Evolutionary conservation across 257 asterid genomes (phyloP).

Genomic region (Salvia miltiorrhiza): DNA sequence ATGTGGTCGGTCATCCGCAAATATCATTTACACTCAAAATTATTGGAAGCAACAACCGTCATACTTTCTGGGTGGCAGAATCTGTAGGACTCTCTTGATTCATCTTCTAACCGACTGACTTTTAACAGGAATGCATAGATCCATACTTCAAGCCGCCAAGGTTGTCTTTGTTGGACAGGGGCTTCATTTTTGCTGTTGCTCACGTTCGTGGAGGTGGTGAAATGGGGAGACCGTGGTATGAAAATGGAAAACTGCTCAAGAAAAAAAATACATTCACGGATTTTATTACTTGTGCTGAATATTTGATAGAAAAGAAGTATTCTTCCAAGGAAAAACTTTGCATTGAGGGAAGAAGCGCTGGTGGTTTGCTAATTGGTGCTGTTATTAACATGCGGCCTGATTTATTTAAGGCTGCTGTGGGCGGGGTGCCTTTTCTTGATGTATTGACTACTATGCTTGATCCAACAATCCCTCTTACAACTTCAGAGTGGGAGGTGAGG

Average conservation of each 20-base stretch:
- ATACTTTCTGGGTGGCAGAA: conserved; percentile 1
- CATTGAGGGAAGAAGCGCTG: conserved; percentile 95
- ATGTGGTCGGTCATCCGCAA: background rate
- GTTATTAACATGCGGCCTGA: conserved; percentile 92
- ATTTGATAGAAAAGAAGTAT: conserved; percentile 73
- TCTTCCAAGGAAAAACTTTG: conserved; percentile 81
- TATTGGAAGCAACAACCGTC: conserved; percentile 6
- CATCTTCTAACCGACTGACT: conserved; percentile 23
- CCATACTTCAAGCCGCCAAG: conserved; percentile 79
- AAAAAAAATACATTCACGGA: conserved; percentile 91
- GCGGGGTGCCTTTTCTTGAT: conserved; percentile 97
- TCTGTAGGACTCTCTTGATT: background rate
- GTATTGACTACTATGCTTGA: conserved; percentile 95
- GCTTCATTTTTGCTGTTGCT: conserved; percentile 72
- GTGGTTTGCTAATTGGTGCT: conserved; percentile 94
- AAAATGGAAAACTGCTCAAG: conserved; percentile 82
- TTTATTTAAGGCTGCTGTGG: conserved; percentile 83
- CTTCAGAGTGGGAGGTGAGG: conserved; percentile 98
- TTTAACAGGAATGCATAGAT: conserved; percentile 70
- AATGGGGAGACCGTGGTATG: conserved; percentile 99
- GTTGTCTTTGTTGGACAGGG: conserved; percentile 85
- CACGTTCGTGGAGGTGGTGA: conserved; percentile 99
- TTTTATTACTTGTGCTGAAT: conserved; percentile 81
- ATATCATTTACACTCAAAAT: background rate
- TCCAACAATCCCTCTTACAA: conserved; percentile 95